Percentiles rank a stretch among this genome's conserved stretches.
Conservation (phyloP, 2,329 filamentous ascomycete genomes). For the Periconia digitata region DNA sequence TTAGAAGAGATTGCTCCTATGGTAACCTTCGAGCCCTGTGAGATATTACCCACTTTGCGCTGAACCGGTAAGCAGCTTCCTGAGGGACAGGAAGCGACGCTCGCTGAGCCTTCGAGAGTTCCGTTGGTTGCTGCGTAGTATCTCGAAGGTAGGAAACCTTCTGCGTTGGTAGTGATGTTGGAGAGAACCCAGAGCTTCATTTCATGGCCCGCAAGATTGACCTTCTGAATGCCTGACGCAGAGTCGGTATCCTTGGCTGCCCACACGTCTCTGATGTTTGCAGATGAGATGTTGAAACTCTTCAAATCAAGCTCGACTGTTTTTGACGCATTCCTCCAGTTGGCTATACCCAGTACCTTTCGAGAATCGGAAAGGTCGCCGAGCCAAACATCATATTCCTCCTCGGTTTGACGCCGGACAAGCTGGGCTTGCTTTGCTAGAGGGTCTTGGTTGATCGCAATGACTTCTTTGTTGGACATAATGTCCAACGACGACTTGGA, state of each 20-base stretch:
- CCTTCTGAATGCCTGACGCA: constrained; percentile 15
- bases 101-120: constrained; percentile 33
- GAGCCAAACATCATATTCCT: constrained; percentile 43
- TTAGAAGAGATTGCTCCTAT: constrained; percentile 30
- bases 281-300: constrained; percentile 34
- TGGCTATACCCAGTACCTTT: constrained; percentile 40
- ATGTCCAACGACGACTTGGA: constrained; percentile 24
- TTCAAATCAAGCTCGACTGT: constrained; percentile 34
- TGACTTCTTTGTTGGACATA: constrained; percentile 55
- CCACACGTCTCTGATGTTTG: constrained; percentile 43
- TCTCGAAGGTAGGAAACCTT: constrained; percentile 13
- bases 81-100: constrained; percentile 21
- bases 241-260: constrained; percentile 23
- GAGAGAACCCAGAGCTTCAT: constrained; percentile 39
- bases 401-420: constrained; percentile 42
- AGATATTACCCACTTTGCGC: constrained; percentile 38
- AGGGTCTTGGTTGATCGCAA: constrained; percentile 61
- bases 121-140: constrained; percentile 39
- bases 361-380: constrained; percentile 40
- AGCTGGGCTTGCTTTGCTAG: constrained; percentile 56
- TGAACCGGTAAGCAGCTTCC: constrained; percentile 32
- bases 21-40: constrained; percentile 23
- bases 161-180: constrained; percentile 22
- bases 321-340: constrained; percentile 40
- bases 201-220: constrained; percentile 27